phyloP scores from a whole-genome alignment of 352 stramenopile species.

The Globisporangium spiculum region DNA sequence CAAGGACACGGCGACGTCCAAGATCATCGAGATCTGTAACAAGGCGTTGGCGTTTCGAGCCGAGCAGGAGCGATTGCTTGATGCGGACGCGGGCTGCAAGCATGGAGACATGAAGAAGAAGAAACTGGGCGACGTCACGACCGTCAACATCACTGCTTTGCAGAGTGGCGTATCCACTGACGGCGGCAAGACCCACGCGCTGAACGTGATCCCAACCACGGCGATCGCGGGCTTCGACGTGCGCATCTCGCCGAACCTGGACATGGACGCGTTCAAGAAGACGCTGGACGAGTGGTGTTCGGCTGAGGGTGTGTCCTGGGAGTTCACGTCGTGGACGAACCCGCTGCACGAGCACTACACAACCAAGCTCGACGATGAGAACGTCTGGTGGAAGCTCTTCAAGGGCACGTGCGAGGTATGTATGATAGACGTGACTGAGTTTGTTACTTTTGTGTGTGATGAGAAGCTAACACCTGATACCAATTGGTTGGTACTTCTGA shows the following conservation, averaged over 20 bases:
- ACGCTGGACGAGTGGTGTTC: slow-evolving; percentile 89
- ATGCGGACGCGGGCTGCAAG: slow-evolving; percentile 74
- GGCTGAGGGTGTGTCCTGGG: slow-evolving; percentile 79
- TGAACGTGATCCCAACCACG: slow-evolving; percentile 92
- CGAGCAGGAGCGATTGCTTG: slow-evolving; percentile 85
- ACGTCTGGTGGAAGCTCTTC: slow-evolving; percentile 44
- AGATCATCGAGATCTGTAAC: slow-evolving; percentile 90
- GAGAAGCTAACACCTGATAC: neutral
- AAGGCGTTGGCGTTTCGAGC: slow-evolving; percentile 87
- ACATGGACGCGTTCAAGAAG: slow-evolving; percentile 75
- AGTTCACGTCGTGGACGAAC: slow-evolving; percentile 33
- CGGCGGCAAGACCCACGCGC: slow-evolving; percentile 78
- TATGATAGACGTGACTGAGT: neutral
- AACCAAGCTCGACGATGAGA: slow-evolving; percentile 43
- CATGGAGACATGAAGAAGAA: slow-evolving; percentile 91
- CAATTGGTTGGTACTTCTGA: neutral
- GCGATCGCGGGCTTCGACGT: slow-evolving; percentile 91
- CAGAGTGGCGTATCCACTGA: slow-evolving; percentile 81
- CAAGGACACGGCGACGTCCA: slow-evolving; percentile 80
- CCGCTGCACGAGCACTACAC: slow-evolving; percentile 53
- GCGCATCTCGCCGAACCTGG: slow-evolving; percentile 85
- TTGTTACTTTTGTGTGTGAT: neutral
- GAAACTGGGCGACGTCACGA: slow-evolving; percentile 93
- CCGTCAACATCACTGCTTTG: slow-evolving; percentile 92
- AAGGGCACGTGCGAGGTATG: slow-evolving; percentile 31